phyloP scores from a whole-genome alignment of 306 rosid genomes.

The Vachellia pachyceras region DNA sequence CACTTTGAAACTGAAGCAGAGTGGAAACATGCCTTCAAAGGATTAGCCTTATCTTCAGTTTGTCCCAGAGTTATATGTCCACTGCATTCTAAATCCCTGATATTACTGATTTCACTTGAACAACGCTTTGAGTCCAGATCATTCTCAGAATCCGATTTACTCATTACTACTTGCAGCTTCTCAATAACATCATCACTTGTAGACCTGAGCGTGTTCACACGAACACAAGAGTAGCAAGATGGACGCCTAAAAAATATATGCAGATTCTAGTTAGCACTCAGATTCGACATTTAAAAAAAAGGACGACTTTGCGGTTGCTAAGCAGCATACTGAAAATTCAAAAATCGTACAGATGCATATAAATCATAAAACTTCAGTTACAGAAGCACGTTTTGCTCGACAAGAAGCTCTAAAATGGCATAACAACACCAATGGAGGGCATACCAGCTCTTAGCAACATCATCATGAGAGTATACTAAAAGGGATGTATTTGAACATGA shows the following conservation, averaged over 20 bases:
- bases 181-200: conserved; percentile 60
- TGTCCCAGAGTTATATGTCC: conserved; percentile 8
- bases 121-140: conserved; percentile 28
- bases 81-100: conserved; percentile 9
- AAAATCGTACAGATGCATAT: background rate
- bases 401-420: background rate
- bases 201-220: conserved; percentile 76
- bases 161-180: conserved; percentile 53
- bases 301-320: background rate
- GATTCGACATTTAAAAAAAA: background rate
- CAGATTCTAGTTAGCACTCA: background rate
- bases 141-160: conserved; percentile 32
- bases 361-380: background rate
- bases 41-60: conserved; percentile 30
- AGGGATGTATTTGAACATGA: background rate
- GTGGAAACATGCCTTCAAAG: conserved; percentile 40
- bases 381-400: background rate
- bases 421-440: background rate
- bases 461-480: conserved; percentile 9
- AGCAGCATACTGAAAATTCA: conserved; percentile 1
- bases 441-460: conserved; percentile 1
- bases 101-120: background rate
- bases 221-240: conserved; percentile 89
- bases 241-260: conserved; percentile 57
- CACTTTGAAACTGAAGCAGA: conserved; percentile 62